Percentiles rank a stretch among this genome's conserved stretches.
Conservation (phyloP, 352 stramenopile genomes). For the Aphanomyces stellatus region DNA sequence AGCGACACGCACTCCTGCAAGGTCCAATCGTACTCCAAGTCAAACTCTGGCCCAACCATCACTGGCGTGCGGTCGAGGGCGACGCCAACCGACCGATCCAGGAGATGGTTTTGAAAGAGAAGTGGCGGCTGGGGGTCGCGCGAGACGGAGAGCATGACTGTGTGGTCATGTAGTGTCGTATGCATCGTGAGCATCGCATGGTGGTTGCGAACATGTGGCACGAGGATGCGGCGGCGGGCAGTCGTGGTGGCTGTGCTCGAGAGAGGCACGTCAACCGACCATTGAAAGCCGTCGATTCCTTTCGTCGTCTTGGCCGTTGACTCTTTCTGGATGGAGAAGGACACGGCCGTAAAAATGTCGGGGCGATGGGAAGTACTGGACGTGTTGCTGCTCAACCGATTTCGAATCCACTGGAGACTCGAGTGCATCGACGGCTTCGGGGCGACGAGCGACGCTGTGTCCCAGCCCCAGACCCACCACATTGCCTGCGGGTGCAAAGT, state of each 20-base stretch:
- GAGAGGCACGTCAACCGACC: background rate
- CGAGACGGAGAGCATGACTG: conserved; percentile 58
- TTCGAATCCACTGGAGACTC: background rate
- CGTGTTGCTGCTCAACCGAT: background rate
- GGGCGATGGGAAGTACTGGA: no score
- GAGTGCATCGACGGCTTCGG: background rate
- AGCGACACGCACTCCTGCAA: background rate
- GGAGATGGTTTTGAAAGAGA: conserved; percentile 60
- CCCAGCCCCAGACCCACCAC: background rate
- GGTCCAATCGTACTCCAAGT: conserved; percentile 71
- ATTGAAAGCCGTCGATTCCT: background rate
- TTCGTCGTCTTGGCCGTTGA: no score
- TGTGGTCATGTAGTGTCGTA: conserved; percentile 35
- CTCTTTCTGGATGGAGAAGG: no score
- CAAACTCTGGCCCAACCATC: conserved; percentile 38
- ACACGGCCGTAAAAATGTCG: no score
- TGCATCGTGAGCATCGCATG: conserved; percentile 71
- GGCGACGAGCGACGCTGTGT: background rate
- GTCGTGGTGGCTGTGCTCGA: conserved; percentile 20
- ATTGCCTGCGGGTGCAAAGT: background rate
- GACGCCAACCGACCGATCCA: conserved; percentile 36
- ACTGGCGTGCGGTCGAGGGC: conserved; percentile 32
- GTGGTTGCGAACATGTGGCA: conserved; percentile 35
- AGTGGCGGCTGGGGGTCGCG: conserved; percentile 56
- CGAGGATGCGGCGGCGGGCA: conserved; percentile 41